A percentile compares a stretch with the other conserved stretches of the same genome.
Conservation (phyloP, 768 basidiomycete species). For the Dioszegia aurantiaca region DNA sequence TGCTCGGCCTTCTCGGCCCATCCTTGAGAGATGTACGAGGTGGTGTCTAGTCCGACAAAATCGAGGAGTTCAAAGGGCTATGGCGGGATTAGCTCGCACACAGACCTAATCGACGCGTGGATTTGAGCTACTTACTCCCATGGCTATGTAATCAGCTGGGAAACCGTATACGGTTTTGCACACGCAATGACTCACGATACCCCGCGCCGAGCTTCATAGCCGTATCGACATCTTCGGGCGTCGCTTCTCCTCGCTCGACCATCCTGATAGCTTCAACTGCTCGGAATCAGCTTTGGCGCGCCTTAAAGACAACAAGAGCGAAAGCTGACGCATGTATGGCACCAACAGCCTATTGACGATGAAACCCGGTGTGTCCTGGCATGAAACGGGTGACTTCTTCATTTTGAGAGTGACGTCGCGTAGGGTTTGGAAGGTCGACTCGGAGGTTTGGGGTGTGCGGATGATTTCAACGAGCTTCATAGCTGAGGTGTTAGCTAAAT, state of each 20-base stretch:
- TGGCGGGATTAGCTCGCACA: conserved; percentile 9
- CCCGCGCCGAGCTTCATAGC: conserved; percentile 57
- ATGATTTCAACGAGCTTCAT: conserved; percentile 57
- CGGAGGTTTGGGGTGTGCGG: conserved; percentile 50
- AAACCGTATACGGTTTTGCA: not conserved
- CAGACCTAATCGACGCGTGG: not conserved
- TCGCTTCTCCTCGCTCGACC: conserved; percentile 56
- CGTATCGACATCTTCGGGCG: conserved; percentile 53
- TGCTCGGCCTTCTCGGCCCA: conserved; percentile 53
- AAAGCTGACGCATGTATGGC: conserved; percentile 53
- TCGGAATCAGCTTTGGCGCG: not conserved
- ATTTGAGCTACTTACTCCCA: conserved; percentile 38
- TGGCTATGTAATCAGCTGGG: conserved; percentile 30
- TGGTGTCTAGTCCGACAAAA: conserved; percentile 55
- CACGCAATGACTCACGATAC: conserved; percentile 41
- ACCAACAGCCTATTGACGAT: conserved; percentile 55
- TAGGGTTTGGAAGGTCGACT: conserved; percentile 50
- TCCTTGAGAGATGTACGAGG: conserved; percentile 53
- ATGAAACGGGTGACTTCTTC: conserved; percentile 54
- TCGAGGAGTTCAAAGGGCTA: conserved; percentile 53
- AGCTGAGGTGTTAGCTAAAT: conserved; percentile 22
- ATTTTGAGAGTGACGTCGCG: conserved; percentile 52
- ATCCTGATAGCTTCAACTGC: conserved; percentile 55
- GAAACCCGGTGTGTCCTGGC: conserved; percentile 56
- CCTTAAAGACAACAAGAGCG: not conserved